phyloP scores from a whole-genome alignment of 169 alveolate genomes.

The Theileria equi region DNA sequence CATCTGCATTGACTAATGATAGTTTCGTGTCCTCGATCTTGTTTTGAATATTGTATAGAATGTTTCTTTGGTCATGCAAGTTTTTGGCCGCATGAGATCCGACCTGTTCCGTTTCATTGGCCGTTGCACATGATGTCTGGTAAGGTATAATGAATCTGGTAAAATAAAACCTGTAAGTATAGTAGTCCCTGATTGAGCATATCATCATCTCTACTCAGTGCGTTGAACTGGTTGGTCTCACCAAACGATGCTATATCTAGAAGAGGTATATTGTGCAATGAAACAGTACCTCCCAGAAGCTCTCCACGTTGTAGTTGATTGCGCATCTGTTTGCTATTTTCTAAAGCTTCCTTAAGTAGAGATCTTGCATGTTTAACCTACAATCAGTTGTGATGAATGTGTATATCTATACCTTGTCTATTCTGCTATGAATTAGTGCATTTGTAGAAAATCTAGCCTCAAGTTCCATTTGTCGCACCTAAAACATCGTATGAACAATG shows the following conservation, averaged over 20 bases:
- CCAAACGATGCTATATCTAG: conserved; percentile 2
- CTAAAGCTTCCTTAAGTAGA: conserved; percentile 46
- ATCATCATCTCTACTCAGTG: conserved; percentile 31
- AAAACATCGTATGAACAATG: neutral
- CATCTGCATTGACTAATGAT: conserved; percentile 52
- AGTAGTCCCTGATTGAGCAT: conserved; percentile 43
- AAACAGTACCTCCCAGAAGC: conserved; percentile 42
- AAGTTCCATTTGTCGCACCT: conserved; percentile 57
- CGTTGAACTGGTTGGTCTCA: conserved; percentile 23
- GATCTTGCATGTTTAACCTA: conserved; percentile 16
- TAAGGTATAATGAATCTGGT: neutral
- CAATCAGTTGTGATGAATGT: neutral
- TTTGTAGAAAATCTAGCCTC: conserved; percentile 49
- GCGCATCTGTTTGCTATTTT: conserved; percentile 38
- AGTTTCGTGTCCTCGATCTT: conserved; percentile 6
- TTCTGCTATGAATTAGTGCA: conserved; percentile 9
- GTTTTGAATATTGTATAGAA: conserved; percentile 19
- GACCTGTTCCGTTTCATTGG: conserved; percentile 58
- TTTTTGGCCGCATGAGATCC: conserved; percentile 48
- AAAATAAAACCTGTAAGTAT: conserved; percentile 23
- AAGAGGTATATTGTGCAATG: neutral
- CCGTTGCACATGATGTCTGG: conserved; percentile 57
- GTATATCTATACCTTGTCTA: conserved; percentile 25
- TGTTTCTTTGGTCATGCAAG: conserved; percentile 42
- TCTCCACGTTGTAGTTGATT: conserved; percentile 51